Evolutionary conservation across 768 basidiomycete species (phyloP).

Genomic region (Leccinellum albellum): DNA sequence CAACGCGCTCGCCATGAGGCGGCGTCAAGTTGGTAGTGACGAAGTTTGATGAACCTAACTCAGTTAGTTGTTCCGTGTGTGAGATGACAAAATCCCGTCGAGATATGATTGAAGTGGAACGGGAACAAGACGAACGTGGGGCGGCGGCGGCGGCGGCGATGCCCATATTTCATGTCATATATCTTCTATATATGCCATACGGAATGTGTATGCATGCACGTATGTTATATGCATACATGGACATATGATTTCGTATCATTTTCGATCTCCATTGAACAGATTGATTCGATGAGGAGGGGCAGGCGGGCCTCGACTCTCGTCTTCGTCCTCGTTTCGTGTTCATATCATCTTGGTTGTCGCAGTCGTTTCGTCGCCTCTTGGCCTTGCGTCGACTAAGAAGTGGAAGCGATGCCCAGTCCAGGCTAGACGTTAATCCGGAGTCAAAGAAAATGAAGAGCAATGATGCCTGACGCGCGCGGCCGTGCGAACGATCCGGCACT

Average conservation of each 20-base stretch:
- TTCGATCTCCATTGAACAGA: background rate
- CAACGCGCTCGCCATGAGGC: constrained; percentile 29
- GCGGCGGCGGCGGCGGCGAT: background rate
- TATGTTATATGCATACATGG: background rate
- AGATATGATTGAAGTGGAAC: background rate
- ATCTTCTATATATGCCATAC: background rate
- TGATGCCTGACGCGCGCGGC: background rate
- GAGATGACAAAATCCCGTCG: background rate
- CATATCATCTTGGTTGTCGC: background rate
- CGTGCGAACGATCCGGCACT: background rate
- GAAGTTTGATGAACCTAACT: constrained; percentile 20
- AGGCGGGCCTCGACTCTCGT: background rate
- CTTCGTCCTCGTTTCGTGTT: background rate
- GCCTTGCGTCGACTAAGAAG: background rate
- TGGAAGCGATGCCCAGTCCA: background rate
- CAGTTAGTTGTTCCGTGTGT: background rate
- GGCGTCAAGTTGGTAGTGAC: background rate
- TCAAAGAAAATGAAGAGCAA: background rate
- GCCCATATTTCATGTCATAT: background rate
- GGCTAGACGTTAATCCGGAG: background rate
- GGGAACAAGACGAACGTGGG: background rate
- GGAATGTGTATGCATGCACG: background rate
- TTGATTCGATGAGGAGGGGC: background rate
- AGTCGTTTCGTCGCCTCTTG: background rate
- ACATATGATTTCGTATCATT: background rate